These are phyloP conservation scores for Yarrowia sp. DNA, from an alignment of 805 yeast genomes.

Conservation along the genomic window DNA sequence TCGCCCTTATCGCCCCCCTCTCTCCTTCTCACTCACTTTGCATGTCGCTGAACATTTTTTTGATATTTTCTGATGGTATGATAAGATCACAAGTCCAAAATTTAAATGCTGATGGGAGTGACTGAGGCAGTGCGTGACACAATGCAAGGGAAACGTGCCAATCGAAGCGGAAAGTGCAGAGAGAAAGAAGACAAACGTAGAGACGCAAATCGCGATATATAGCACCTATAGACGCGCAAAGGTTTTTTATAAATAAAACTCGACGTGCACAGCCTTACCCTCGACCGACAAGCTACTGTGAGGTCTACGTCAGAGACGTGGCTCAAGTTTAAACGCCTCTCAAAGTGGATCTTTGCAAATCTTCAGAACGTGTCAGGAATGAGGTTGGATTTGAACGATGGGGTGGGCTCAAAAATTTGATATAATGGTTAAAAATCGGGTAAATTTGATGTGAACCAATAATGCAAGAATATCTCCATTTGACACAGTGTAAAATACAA, in stretches of 20 bases:
- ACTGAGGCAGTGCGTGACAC: background rate
- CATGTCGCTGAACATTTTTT: constrained; percentile 31
- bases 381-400: no score
- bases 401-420: no score
- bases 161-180: background rate
- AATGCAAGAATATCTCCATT: no score
- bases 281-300: background rate
- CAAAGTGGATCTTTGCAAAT: background rate
- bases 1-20: no score
- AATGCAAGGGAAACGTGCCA: no score
- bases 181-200: no score
- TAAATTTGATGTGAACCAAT: no score
- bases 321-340: background rate
- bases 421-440: no score
- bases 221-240: no score
- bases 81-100: constrained; percentile 1
- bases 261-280: background rate
- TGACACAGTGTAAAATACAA: no score
- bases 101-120: background rate
- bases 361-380: no score
- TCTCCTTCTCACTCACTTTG: constrained; percentile 41
- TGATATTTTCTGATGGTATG: background rate
- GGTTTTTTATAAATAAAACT: background rate
- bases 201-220: no score
- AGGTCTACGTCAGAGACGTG: background rate